Conservation (phyloP, 2,329 filamentous ascomycete genomes). For the Colletotrichum nymphaeae region DNA sequence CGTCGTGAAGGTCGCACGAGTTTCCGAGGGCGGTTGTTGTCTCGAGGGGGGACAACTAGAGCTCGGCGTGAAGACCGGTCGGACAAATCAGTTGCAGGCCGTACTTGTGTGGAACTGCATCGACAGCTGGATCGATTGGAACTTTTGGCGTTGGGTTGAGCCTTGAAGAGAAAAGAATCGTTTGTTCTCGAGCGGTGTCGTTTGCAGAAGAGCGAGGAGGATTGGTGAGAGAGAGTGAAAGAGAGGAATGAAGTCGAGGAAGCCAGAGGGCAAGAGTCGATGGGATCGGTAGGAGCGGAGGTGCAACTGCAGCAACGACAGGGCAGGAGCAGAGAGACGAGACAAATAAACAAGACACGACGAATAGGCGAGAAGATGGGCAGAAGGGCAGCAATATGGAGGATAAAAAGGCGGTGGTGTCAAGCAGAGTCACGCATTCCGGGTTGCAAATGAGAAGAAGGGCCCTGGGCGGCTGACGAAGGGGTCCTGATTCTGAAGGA, state of each 20-base stretch:
- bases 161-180: neutral
- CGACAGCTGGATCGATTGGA: neutral
- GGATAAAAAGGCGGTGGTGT: conserved; percentile 12
- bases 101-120: neutral
- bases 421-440: conserved; percentile 27
- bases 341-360: conserved; percentile 15
- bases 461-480: conserved; percentile 10
- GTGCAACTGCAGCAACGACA: neutral
- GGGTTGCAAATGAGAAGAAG: conserved; percentile 27
- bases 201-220: neutral
- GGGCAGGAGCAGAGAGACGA: neutral
- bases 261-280: neutral
- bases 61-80: neutral
- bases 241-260: neutral
- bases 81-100: neutral
- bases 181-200: neutral
- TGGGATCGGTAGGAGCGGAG: neutral
- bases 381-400: conserved; percentile 21
- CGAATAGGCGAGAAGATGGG: neutral
- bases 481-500: conserved; percentile 4
- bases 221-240: neutral
- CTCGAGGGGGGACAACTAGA: neutral
- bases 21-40: neutral
- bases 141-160: neutral
- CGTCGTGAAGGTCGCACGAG: neutral